Evolutionary conservation across 768 basidiomycete genomes (phyloP), one percentile per base, ranked within the genome.

Genomic region (Cytidiella melzeri): DNA sequence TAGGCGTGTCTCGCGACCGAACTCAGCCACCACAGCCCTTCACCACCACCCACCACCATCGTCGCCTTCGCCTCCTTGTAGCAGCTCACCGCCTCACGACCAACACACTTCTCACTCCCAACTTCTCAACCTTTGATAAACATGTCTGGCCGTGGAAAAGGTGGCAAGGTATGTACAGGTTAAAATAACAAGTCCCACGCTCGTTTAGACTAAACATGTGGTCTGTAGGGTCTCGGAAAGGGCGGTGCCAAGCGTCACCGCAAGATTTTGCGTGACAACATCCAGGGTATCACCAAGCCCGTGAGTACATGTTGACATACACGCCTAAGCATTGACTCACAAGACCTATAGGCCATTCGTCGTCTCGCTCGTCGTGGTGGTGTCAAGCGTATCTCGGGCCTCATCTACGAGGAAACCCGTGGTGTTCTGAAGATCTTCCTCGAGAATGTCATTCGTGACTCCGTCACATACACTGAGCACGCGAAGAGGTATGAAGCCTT

Each of bases 81-180:
- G 18, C 44, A 38, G 7, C 37, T 26, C 21, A 28, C 13, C 46
- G n/a, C 36, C 19, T 6, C 30, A 28, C 34, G 18, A 46, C 42
- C 34, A 47, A 23, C 23, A 42, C 43, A 26, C 25, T 20, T 45
- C 40, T 40, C 25, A 42, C 40, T 27, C 41, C 26, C n/a, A 19
- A 25, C 6, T 26, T 27, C 42, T 37, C 40, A 37, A 1, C 9
- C 36, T 26, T 20, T 19, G 30, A 28, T 26, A 41, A 72, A 50
- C 61, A 86, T 86, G 84, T 84, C 83, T 73, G 84, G 83, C 70
- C 83, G 83, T 60, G 84, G 84, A 63, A 85, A 85, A 71, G 83
- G 83, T 69, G 83, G 83, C 62, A 86, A 86, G 76, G 81, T 81
- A 27, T 37, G 68, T 19, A 19, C 10, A 1, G 11, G 30, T 38